These are phyloP conservation scores for Verticillium nonalfalfae DNA, from an alignment of 2,329 filamentous ascomycete species.

Conservation along the genomic window DNA sequence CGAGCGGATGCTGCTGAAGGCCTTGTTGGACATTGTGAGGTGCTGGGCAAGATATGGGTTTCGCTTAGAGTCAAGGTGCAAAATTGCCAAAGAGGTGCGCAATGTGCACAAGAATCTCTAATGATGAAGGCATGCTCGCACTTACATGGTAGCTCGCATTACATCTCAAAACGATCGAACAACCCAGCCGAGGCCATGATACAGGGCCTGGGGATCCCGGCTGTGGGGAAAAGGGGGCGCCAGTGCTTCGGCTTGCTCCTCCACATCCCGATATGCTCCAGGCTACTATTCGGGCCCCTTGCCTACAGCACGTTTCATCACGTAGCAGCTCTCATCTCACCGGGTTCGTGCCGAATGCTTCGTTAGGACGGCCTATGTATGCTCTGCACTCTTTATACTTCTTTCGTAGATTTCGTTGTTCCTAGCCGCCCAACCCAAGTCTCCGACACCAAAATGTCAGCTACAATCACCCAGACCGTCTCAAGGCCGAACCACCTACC, in stretches of 20 bases:
- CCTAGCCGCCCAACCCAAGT: no score
- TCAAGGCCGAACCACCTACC: constrained; percentile 24
- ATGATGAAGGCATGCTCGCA: no score
- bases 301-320: background rate
- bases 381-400: no score
- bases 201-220: background rate
- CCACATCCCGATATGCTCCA: constrained; percentile 6
- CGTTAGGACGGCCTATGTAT: no score
- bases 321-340: background rate
- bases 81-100: no score
- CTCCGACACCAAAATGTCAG: constrained; percentile 4
- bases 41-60: background rate
- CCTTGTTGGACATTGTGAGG: constrained; percentile 13
- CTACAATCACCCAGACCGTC: constrained; percentile 30
- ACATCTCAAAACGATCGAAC: no score
- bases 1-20: constrained; percentile 25
- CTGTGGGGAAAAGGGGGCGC: background rate
- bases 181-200: no score
- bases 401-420: no score
- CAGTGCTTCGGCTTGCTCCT: background rate
- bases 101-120: no score
- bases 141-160: no score
- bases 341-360: no score
- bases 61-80: no score
- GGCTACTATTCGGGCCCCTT: background rate